These are phyloP conservation scores for Didymella pinodella DNA, from an alignment of 2,329 filamentous ascomycete genomes.

Conservation along the genomic window DNA sequence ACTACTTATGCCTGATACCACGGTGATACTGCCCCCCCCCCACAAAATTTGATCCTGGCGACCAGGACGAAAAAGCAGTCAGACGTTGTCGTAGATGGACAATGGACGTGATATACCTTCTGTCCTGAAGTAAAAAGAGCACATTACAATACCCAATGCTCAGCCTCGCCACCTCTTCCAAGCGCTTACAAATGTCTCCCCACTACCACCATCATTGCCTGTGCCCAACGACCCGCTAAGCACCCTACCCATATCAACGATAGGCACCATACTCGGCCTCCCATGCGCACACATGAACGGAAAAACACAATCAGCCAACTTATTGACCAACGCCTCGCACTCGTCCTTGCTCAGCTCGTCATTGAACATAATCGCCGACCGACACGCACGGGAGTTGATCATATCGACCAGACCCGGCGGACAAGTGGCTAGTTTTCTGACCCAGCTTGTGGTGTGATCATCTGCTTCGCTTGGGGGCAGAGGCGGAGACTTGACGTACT, in stretches of 20 bases:
- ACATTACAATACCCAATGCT: background rate
- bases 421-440: constrained; percentile 70
- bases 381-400: constrained; percentile 77
- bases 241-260: constrained; percentile 39
- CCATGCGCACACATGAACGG: constrained; percentile 89
- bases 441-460: constrained; percentile 57
- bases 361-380: constrained; percentile 88
- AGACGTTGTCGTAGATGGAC: no score
- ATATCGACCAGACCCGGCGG: constrained; percentile 79
- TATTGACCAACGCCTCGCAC: constrained; percentile 65
- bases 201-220: background rate
- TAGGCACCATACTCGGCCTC: constrained; percentile 60
- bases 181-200: background rate
- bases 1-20: no score
- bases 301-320: constrained; percentile 70
- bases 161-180: constrained; percentile 17
- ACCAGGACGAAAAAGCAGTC: no score
- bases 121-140: no score
- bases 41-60: no score
- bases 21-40: no score
- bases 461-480: constrained; percentile 7
- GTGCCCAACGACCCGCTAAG: no score
- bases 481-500: constrained; percentile 47
- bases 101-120: no score
- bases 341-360: constrained; percentile 67